Percentiles rank a stretch among this genome's conserved stretches.
Conservation (phyloP, 371 early-diverging fungal genomes). For the Mucor piriformis region DNA sequence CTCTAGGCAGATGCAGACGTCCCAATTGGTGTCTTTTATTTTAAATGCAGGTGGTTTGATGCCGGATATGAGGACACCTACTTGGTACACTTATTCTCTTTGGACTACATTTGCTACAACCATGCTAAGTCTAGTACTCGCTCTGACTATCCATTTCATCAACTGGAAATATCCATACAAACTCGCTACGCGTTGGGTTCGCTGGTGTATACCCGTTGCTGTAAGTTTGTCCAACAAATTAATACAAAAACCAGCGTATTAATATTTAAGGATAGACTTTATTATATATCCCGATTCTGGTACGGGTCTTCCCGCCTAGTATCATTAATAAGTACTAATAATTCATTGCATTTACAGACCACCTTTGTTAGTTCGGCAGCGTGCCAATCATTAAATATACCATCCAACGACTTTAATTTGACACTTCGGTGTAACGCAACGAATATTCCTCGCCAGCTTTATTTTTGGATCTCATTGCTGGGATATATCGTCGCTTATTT, state of each 20-base stretch:
- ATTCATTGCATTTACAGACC: constrained; percentile 36
- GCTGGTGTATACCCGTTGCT: constrained; percentile 62
- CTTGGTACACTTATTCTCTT: constrained; percentile 54
- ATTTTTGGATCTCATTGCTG: constrained; percentile 62
- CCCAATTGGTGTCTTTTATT: constrained; percentile 34
- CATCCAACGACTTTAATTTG: constrained; percentile 39
- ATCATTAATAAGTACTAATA: neutral
- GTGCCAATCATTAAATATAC: constrained; percentile 55
- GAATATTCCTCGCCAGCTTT: constrained; percentile 52
- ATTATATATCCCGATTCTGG: constrained; percentile 51
- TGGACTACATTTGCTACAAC: constrained; percentile 48
- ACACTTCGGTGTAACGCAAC: constrained; percentile 57
- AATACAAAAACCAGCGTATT: neutral
- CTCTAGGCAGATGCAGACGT: constrained; percentile 10
- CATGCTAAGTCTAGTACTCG: constrained; percentile 33
- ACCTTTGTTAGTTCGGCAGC: constrained; percentile 65
- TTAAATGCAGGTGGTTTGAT: constrained; percentile 50
- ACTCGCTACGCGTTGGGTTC: constrained; percentile 55
- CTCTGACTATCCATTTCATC: constrained; percentile 35
- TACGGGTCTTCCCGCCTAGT: neutral
- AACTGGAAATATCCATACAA: constrained; percentile 49
- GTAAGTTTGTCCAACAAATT: constrained; percentile 34
- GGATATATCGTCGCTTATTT: constrained; percentile 70
- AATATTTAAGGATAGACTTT: constrained; percentile 29
- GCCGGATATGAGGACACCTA: constrained; percentile 55